Evolutionary conservation across 192 early-diverging fungal genomes (phyloP).

Genomic region (Coemansia asiatica): DNA sequence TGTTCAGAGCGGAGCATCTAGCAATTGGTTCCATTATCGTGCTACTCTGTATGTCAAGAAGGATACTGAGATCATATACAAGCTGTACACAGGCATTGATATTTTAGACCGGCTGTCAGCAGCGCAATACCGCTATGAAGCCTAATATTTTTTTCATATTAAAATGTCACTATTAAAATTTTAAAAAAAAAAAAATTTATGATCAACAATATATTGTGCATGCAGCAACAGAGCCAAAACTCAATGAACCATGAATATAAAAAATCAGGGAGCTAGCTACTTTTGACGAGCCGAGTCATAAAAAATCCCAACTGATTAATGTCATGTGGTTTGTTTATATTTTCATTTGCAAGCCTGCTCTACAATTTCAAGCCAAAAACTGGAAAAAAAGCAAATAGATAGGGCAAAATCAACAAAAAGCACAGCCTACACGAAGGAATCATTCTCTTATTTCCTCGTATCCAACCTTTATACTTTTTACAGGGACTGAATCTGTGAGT

Average conservation of each 20-base stretch:
- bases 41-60: conserved; percentile 2
- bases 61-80: not conserved
- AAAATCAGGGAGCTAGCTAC: not conserved
- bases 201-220: not conserved
- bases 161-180: not conserved
- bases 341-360: no score
- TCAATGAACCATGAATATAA: no score
- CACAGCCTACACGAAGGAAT: not conserved
- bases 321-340: not conserved
- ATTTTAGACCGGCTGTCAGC: not conserved
- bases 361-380: no score
- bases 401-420: conserved; percentile 1
- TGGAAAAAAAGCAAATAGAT: conserved; percentile 1
- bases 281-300: not conserved
- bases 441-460: conserved; percentile 18
- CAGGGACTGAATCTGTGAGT: conserved; percentile 14
- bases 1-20: not conserved
- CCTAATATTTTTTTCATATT: not conserved
- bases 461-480: conserved; percentile 7
- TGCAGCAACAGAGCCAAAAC: no score
- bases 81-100: not conserved
- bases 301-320: not conserved
- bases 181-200: not conserved
- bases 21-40: conserved; percentile 1
- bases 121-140: not conserved